phyloP scores from a whole-genome alignment of 495 filamentous ascomycete species.

The Corynascus novoguineensis region DNA sequence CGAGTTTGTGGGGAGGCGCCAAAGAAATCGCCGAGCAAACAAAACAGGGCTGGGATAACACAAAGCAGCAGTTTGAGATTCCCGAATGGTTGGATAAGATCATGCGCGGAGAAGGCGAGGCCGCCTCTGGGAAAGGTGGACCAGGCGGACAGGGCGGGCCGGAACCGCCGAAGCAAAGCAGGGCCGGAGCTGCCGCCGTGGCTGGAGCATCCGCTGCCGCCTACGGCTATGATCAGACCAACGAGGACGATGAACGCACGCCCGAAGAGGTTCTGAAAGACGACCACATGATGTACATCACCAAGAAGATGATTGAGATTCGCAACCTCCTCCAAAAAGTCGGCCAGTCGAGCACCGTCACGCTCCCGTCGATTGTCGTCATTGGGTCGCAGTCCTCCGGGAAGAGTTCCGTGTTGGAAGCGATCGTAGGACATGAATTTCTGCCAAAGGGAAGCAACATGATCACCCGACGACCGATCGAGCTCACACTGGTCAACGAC shows the following conservation, averaged over 20 bases:
- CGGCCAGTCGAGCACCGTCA: slow-evolving; percentile 81
- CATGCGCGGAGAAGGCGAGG: slow-evolving; percentile 52
- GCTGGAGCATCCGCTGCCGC: slow-evolving; percentile 62
- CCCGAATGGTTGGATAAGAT: slow-evolving; percentile 85
- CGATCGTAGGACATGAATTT: slow-evolving; percentile 97
- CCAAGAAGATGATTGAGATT: slow-evolving; percentile 99
- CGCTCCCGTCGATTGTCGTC: slow-evolving; percentile 91
- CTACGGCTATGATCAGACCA: slow-evolving; percentile 67
- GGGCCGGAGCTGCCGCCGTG: slow-evolving; percentile 51
- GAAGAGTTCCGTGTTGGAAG: slow-evolving; percentile 95
- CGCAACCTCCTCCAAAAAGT: slow-evolving; percentile 82
- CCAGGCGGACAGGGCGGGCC: slow-evolving; percentile 42
- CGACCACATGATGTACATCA: slow-evolving; percentile 99
- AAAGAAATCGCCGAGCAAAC: slow-evolving; percentile 73
- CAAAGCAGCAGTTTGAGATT: slow-evolving; percentile 68
- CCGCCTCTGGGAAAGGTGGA: slow-evolving; percentile 35
- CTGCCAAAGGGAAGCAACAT: slow-evolving; percentile 96
- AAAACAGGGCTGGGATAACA: slow-evolving; percentile 71
- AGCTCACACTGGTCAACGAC: slow-evolving; percentile 94
- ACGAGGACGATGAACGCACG: slow-evolving; percentile 62
- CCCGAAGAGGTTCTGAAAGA: slow-evolving; percentile 66
- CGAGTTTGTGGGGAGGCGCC: slow-evolving; percentile 60
- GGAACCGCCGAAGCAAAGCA: slow-evolving; percentile 56
- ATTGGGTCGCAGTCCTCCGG: slow-evolving; percentile 98
- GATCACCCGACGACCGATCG: slow-evolving; percentile 94